Evolutionary conservation across 2,329 filamentous ascomycete species (phyloP).

Genomic region (Plenodomus tracheiphilus): DNA sequence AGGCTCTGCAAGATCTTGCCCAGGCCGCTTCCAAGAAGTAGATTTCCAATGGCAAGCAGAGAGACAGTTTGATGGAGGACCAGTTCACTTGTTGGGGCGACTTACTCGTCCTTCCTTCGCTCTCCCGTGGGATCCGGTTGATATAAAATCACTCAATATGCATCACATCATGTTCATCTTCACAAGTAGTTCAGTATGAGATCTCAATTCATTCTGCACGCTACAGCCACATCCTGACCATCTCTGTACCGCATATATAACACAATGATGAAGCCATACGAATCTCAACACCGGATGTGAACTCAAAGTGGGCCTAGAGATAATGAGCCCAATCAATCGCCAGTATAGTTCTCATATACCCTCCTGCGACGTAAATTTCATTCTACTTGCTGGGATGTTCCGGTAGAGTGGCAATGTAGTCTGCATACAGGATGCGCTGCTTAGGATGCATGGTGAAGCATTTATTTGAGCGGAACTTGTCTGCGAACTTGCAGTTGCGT

Average conservation of each 20-base stretch:
- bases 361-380: neutral
- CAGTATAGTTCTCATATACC: neutral
- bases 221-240: neutral
- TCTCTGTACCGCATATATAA: neutral
- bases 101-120: neutral
- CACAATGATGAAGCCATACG: neutral
- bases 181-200: neutral
- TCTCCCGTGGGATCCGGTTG: neutral
- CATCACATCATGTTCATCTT: neutral
- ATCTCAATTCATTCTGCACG: neutral
- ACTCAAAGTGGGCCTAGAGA: no score
- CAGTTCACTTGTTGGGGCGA: neutral
- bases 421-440: neutral
- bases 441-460: neutral
- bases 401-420: neutral
- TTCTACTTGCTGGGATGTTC: neutral
- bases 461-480: neutral
- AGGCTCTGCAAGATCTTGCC: slow-evolving; percentile 69
- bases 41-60: slow-evolving; percentile 4
- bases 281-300: neutral
- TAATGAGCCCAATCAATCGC: no score
- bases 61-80: neutral
- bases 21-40: slow-evolving; percentile 51
- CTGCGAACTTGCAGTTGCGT: neutral
- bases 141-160: neutral